Conservation (phyloP, 1,139 yeast species). For the Blastobotrys petasosporus region DNA sequence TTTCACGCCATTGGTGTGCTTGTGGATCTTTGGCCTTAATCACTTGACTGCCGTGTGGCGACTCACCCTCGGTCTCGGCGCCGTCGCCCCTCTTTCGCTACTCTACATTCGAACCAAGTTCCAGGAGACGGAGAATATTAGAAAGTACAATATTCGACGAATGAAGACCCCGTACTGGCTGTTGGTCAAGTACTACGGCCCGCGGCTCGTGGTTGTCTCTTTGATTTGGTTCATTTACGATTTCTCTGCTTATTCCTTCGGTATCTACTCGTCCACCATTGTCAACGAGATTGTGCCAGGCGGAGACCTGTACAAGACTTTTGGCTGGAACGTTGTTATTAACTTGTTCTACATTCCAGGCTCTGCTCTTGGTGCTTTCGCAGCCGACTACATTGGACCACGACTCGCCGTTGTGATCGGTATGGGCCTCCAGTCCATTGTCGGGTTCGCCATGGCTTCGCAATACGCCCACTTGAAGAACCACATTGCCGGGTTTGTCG, state of each 20-base stretch:
- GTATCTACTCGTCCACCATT: constrained; percentile 71
- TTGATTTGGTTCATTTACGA: constrained; percentile 89
- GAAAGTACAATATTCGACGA: constrained; percentile 62
- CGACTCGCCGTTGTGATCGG: constrained; percentile 70
- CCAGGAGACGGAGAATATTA: constrained; percentile 65
- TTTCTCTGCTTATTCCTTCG: constrained; percentile 81
- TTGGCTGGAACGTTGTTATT: constrained; percentile 91
- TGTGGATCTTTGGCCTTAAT: constrained; percentile 70
- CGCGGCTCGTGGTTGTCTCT: constrained; percentile 63
- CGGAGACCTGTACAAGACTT: constrained; percentile 60
- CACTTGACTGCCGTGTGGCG: constrained; percentile 87
- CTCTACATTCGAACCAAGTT: constrained; percentile 72
- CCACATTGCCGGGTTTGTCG: constrained; percentile 72
- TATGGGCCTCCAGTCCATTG: constrained; percentile 61
- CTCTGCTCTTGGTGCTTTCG: constrained; percentile 71
- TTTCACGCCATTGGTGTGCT: constrained; percentile 77
- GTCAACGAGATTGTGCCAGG: constrained; percentile 55
- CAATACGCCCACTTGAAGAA: constrained; percentile 48
- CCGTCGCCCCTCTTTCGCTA: constrained; percentile 76
- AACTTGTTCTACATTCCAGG: constrained; percentile 90
- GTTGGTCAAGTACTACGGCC: constrained; percentile 77
- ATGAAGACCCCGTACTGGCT: constrained; percentile 57
- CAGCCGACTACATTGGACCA: constrained; percentile 86
- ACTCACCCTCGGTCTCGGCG: constrained; percentile 85
- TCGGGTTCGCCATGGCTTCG: constrained; percentile 87